Evolutionary conservation across 1,284 basidiomycete genomes (phyloP).

Genomic region (Cutaneotrichosporon spelunceum): DNA sequence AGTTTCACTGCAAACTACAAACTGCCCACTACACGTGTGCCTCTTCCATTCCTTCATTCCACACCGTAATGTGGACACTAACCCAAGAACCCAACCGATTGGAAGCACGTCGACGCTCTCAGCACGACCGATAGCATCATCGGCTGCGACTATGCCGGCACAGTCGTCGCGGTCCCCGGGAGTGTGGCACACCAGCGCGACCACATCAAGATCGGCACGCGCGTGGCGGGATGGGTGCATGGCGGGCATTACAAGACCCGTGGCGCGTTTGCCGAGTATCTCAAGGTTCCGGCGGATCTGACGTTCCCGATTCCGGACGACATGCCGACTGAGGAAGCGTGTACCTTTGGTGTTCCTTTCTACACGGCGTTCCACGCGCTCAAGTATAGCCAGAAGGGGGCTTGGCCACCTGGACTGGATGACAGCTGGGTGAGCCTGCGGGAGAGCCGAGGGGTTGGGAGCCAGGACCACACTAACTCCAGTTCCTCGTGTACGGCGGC

Average conservation of each 20-base stretch:
- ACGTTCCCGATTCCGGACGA: slow-evolving; percentile 30
- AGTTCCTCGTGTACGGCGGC: slow-evolving; percentile 54
- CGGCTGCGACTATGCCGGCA: slow-evolving; percentile 52
- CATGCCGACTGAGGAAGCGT: slow-evolving; percentile 49
- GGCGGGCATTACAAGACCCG: slow-evolving; percentile 48
- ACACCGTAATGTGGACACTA: no score
- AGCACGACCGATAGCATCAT: slow-evolving; percentile 16
- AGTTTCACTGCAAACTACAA: not conserved
- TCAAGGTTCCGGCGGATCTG: slow-evolving; percentile 37
- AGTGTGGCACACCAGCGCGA: not conserved
- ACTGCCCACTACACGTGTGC: no score
- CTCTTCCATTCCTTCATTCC: no score
- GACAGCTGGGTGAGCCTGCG: slow-evolving; percentile 26
- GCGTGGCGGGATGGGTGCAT: slow-evolving; percentile 55
- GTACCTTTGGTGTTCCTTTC: slow-evolving; percentile 50
- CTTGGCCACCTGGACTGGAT: slow-evolving; percentile 21
- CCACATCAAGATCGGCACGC: slow-evolving; percentile 49
- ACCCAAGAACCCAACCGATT: slow-evolving; percentile 45
- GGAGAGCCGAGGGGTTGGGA: no score
- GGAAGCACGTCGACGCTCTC: slow-evolving; percentile 32
- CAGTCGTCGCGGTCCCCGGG: slow-evolving; percentile 44
- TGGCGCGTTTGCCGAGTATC: slow-evolving; percentile 53
- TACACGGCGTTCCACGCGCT: slow-evolving; percentile 25
- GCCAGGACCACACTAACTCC: not conserved
- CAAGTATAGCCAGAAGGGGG: slow-evolving; percentile 14